A percentile compares a stretch with the other conserved stretches of the same genome.
phyloP scores from a whole-genome alignment of 2,329 filamentous ascomycete species.

The Fonsecaea pedrosoi region DNA sequence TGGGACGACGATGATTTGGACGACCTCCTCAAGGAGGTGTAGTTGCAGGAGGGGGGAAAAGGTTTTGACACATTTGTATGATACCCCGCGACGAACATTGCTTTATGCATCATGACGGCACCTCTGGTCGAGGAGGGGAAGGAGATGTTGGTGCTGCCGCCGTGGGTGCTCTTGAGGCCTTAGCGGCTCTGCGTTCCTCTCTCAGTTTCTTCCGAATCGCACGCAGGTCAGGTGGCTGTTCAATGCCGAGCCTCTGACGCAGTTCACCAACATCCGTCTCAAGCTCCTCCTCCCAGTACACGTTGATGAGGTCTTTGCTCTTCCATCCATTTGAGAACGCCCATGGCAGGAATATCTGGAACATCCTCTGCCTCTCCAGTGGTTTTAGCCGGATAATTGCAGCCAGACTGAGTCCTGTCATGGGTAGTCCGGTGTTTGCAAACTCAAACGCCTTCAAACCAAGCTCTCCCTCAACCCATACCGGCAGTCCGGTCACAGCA shows the following conservation, averaged over 20 bases:
- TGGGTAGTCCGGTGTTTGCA: conserved; percentile 89
- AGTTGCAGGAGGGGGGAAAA: conserved; percentile 15
- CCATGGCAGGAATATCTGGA: conserved; percentile 82
- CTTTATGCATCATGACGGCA: conserved; percentile 9
- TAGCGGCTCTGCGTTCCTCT: conserved; percentile 71
- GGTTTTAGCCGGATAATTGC: conserved; percentile 71
- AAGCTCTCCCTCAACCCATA: conserved; percentile 93
- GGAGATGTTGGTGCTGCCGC: conserved; percentile 34
- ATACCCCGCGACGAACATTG: conserved; percentile 31
- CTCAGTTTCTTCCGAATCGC: conserved; percentile 74
- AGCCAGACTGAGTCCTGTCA: conserved; percentile 87
- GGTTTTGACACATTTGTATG: conserved; percentile 20
- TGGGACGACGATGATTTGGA: conserved; percentile 77
- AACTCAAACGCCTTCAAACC: conserved; percentile 99
- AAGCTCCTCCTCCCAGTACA: conserved; percentile 97
- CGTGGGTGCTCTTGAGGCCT: conserved; percentile 61
- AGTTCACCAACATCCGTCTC: conserved; percentile 81
- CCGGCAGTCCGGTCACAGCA: conserved; percentile 85
- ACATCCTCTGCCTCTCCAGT: conserved; percentile 71
- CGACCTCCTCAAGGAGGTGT: conserved; percentile 38
- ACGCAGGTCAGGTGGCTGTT: conserved; percentile 85
- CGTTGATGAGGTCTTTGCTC: conserved; percentile 83
- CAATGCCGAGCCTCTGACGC: conserved; percentile 77
- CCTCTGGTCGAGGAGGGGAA: conserved; percentile 1
- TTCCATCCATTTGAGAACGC: conserved; percentile 80